A percentile compares a stretch with the other conserved stretches of the same genome.
Evolutionary conservation across 148 eudicot species (phyloP).

Genomic region (Rheum nobile): DNA sequence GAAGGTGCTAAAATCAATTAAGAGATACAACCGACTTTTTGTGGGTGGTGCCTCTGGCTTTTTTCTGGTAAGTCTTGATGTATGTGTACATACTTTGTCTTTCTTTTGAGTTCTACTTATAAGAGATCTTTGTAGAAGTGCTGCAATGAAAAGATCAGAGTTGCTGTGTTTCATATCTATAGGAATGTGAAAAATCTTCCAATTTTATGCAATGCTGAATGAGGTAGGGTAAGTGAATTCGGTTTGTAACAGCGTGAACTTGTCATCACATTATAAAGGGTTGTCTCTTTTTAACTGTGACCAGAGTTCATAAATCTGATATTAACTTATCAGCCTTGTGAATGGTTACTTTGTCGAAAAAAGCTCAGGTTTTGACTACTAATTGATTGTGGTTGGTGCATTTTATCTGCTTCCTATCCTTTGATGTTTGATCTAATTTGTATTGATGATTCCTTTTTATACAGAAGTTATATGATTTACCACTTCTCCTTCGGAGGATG

Average conservation of each 20-base stretch:
- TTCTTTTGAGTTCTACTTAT: not conserved
- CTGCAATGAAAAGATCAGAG: too few species aligned
- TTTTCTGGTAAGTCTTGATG: slow-evolving; percentile 23
- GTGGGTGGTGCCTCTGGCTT: slow-evolving; percentile 36
- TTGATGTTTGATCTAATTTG: not conserved
- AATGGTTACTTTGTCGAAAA: not conserved
- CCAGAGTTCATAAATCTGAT: not conserved
- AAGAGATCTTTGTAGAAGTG: not conserved
- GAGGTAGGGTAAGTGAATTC: too few species aligned
- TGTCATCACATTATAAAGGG: too few species aligned
- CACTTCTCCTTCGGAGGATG: slow-evolving; percentile 25
- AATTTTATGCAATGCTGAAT: not conserved
- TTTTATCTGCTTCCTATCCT: not conserved
- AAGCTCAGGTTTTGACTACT: not conserved
- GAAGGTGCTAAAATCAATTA: slow-evolving; percentile 27
- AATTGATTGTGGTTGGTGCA: not conserved
- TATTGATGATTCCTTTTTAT: slow-evolving; percentile 4
- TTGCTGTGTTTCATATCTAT: not conserved
- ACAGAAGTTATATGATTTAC: slow-evolving; percentile 33
- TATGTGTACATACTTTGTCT: not conserved
- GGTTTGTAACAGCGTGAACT: too few species aligned
- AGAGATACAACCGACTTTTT: slow-evolving; percentile 41
- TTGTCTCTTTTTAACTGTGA: not conserved
- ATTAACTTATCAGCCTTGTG: not conserved
- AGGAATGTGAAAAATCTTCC: not conserved